Evolutionary conservation across 306 rosid species (phyloP).

Genomic region (Delonix regia): DNA sequence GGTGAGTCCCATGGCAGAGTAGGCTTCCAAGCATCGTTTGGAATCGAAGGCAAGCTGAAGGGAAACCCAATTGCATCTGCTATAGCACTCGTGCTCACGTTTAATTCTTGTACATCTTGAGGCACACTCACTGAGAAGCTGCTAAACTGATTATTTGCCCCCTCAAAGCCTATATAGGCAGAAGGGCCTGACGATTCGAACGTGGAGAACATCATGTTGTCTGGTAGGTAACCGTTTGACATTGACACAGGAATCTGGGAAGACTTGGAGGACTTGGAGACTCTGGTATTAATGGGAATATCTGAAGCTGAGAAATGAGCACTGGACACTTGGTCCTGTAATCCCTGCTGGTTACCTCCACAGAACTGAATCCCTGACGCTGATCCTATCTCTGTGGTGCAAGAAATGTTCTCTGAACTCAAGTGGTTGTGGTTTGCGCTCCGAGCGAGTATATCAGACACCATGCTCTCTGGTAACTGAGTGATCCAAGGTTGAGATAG

Average conservation of each 20-base stretch:
- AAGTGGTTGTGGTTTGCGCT: conserved; percentile 41
- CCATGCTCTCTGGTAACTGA: conserved; percentile 50
- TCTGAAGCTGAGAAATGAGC: conserved; percentile 46
- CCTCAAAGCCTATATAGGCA: conserved; percentile 53
- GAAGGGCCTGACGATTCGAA: conserved; percentile 43
- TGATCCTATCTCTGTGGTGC: conserved; percentile 49
- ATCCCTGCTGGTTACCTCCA: conserved; percentile 29
- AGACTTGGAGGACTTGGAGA: conserved; percentile 39
- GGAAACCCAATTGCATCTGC: conserved; percentile 65
- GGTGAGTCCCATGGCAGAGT: conserved; percentile 56
- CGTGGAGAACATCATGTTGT: conserved; percentile 53
- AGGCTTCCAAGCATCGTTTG: conserved; percentile 58
- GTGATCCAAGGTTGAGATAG: conserved; percentile 68
- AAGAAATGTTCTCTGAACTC: conserved; percentile 48
- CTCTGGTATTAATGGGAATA: conserved; percentile 32
- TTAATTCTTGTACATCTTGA: conserved; percentile 46
- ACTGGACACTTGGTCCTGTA: conserved; percentile 34
- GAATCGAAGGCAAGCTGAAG: conserved; percentile 53
- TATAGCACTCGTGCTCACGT: conserved; percentile 12
- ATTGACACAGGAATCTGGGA: conserved; percentile 36
- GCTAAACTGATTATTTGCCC: conserved; percentile 44
- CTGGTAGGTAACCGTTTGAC: conserved; percentile 44
- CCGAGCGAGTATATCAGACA: conserved; percentile 48
- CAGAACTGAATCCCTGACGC: conserved; percentile 41
- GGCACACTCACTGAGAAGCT: conserved; percentile 53